Percentiles rank a stretch among this genome's conserved stretches.
These are phyloP conservation scores for Vigna reflexopilosa DNA, from an alignment of 306 rosid genomes.

Conservation along the genomic window DNA sequence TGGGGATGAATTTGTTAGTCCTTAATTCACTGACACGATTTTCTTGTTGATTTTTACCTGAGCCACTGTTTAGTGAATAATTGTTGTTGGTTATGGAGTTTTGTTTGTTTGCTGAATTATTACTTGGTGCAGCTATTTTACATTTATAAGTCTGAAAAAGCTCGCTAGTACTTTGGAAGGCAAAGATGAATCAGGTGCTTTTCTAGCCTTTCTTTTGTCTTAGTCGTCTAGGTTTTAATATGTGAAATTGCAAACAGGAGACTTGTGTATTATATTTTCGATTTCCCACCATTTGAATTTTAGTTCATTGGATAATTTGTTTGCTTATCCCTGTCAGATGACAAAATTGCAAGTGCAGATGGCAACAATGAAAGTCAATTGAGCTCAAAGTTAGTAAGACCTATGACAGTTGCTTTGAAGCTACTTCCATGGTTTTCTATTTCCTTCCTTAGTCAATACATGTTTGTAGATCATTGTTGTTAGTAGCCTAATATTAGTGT, in stretches of 20 bases:
- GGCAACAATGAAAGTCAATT: slow-evolving; percentile 47
- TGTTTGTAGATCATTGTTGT: background rate
- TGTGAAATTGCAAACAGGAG: slow-evolving; percentile 23
- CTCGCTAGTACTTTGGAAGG: slow-evolving; percentile 63
- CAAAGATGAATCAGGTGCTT: slow-evolving; percentile 63
- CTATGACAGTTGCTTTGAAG: slow-evolving; percentile 26
- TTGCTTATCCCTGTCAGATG: slow-evolving; percentile 49
- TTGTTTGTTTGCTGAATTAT: slow-evolving; percentile 25
- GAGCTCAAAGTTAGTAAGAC: slow-evolving; percentile 59
- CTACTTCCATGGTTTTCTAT: slow-evolving; percentile 25
- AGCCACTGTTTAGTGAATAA: slow-evolving; percentile 1
- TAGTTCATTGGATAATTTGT: slow-evolving; percentile 6
- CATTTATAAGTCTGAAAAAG: slow-evolving; percentile 77
- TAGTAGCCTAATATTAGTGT: background rate
- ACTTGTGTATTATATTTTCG: slow-evolving; percentile 5
- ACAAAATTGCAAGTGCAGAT: slow-evolving; percentile 45
- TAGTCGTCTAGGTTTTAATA: background rate
- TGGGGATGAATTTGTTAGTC: slow-evolving; percentile 14
- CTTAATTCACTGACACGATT: background rate
- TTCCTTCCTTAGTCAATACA: slow-evolving; percentile 17
- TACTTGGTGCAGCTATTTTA: slow-evolving; percentile 75
- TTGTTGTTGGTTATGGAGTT: slow-evolving; percentile 17
- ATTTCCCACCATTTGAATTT: slow-evolving; percentile 28
- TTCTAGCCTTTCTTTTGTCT: slow-evolving; percentile 27
- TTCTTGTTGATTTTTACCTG: background rate